Conservation (phyloP, 2,329 filamentous ascomycete species). For the Cladosporium velox region DNA sequence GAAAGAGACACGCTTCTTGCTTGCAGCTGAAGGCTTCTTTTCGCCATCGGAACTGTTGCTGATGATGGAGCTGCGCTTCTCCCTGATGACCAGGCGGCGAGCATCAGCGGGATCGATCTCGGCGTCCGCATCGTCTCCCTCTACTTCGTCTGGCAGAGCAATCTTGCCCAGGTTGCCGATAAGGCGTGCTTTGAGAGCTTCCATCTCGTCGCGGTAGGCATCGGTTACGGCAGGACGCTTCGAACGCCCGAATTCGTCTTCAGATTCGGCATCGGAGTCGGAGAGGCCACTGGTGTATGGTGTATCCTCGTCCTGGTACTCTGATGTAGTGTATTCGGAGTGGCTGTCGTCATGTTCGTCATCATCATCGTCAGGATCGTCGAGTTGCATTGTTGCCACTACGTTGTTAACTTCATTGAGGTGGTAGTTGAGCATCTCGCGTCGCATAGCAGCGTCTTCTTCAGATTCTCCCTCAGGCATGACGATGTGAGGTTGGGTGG, state of each 20-base stretch:
- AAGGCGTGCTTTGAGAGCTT: conserved; percentile 78
- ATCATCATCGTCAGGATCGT: conserved; percentile 56
- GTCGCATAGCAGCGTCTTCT: conserved; percentile 77
- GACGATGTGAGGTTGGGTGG: conserved; percentile 50
- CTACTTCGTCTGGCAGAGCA: conserved; percentile 24
- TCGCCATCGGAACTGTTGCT: conserved; percentile 24
- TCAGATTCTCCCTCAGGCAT: conserved; percentile 73
- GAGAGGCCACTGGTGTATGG: conserved; percentile 49
- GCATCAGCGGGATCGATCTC: conserved; percentile 56
- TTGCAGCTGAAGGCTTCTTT: conserved; percentile 37
- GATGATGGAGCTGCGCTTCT: conserved; percentile 32
- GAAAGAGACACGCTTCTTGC: conserved; percentile 77
- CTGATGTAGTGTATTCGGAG: conserved; percentile 32
- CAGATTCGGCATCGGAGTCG: conserved; percentile 64
- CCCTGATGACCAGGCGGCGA: conserved; percentile 53
- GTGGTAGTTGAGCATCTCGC: conserved; percentile 88
- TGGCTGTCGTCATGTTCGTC: conserved; percentile 53
- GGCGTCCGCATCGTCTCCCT: conserved; percentile 31
- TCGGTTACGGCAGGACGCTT: conserved; percentile 68
- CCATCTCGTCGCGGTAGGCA: conserved; percentile 79
- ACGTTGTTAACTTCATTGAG: conserved; percentile 86
- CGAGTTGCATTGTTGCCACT: conserved; percentile 86
- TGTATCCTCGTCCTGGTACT: conserved; percentile 43
- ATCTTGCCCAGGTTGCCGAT: conserved; percentile 61
- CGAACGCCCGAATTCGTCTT: conserved; percentile 75